Base-by-base conservation (phyloP, 306 rosid species). In the Acacia crassicarpa region DNA sequence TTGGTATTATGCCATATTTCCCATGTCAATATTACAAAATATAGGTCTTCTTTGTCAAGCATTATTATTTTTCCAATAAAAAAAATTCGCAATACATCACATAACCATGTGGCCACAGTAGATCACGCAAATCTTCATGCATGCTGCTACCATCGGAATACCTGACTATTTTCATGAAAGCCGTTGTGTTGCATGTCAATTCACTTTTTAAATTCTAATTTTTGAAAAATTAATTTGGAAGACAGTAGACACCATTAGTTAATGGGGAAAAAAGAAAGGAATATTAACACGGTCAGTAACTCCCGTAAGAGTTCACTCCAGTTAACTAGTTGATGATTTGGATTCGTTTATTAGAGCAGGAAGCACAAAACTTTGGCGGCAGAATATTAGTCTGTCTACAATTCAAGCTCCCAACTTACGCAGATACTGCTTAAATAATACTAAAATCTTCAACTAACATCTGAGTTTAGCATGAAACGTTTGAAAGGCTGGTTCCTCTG, bases 61-160 rank as follows among this genome's bases (percentile, higher is more conserved):
- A 76, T 43, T 38, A 38, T 38, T 4, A 33, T 38, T 38, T 38
- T 38, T 38, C 5, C 41, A 38, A 38, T 6, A 38, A 38, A 51
- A 51, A n/a, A n/a, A 33, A 63, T 51, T 63, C 38, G n/a, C 40
- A 30, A 48, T 12, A n/a, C 77, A 78, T 49, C 70, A 80, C 54
- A 49, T 51, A 49, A 59, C 23, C 69, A 69, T 69, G 51, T 11
- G 35, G 7, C 16, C 72, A 38, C 43, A 30, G 65, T 16, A 6
- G 41, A n/a, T 40, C 48, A 74, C 20, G 8, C 12, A 67, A 67
- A 33, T 67, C 25, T 67, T 17, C 46, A 35, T 66, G 45, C 46
- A 17, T 35, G 15, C 72, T 19, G 8, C 72, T 35, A 17, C 43
- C 44, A 32, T 48, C 19, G 62, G 41, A 73, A 62, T 74, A 10